Conservation (phyloP, 257 asterid species). For the Solanum rostratum region DNA sequence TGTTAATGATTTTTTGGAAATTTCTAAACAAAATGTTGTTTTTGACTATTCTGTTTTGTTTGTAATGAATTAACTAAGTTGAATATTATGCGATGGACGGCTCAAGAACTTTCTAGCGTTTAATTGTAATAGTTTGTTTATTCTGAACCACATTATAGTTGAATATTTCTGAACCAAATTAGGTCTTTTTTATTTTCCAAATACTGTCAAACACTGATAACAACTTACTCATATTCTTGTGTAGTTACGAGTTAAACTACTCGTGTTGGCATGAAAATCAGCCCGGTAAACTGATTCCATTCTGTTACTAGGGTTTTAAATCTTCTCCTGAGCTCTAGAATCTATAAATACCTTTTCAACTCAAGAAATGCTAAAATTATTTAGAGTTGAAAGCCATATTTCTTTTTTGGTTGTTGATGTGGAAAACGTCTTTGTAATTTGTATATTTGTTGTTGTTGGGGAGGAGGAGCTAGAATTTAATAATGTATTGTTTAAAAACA, state of each 20-base stretch:
- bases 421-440: neutral
- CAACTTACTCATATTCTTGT: no score
- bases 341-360: no score
- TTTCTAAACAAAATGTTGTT: neutral
- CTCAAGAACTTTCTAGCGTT: neutral
- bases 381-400: no score
- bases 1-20: neutral
- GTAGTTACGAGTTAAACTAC: no score
- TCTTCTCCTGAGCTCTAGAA: no score
- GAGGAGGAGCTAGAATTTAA: neutral
- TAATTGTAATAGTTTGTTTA: no score
- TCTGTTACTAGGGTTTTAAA: no score
- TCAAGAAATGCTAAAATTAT: no score
- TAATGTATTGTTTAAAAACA: neutral
- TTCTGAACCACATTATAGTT: neutral
- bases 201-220: neutral
- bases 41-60: neutral
- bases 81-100: neutral
- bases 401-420: neutral
- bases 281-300: no score
- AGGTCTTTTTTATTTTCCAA: no score
- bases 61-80: neutral
- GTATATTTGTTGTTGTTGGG: neutral
- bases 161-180: neutral
- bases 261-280: no score